Evolutionary conservation across 2,329 filamentous ascomycete species (phyloP), one percentile per base, ranked within the genome.

Genomic region (Cordyceps fumosorosea): DNA sequence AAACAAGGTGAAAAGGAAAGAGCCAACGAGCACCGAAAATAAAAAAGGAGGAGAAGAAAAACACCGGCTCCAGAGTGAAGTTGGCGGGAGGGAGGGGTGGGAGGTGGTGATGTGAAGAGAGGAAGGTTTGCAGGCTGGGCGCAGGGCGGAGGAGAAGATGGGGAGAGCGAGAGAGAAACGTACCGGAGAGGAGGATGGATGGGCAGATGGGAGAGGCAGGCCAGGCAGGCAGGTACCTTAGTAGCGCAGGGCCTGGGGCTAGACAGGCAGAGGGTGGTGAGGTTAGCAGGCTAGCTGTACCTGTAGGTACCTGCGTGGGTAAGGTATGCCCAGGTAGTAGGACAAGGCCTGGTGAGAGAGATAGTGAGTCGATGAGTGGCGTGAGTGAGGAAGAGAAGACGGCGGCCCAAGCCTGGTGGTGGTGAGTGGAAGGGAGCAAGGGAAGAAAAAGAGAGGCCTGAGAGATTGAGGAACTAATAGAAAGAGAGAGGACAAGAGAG

Each of bases 21-120:
- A 42, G 32, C 44, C 34, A 42, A 44, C 32, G 6, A 52, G 37
- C 22, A 59, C 45, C 3, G 56, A 40, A 22, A 44, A 44, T 12
- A 20, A 16, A 54, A 24, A 12, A 53, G 29, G 32, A 55, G 18
- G 34, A 52, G 42, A 64, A 61, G 53, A 37, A 50, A 40, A 64
- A 54, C 37, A 64, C 56, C 51, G 24, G 40, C 16, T 44, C 16
- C 16, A 37, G 63, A 54, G 58, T 61, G 65, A 64, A 65, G 53
- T 64, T 24, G 48, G 24, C 37, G 37, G 18, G 34, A 47, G 48
- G 56, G 48, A 53, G 57, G 57, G 57, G 57, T 60, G 57, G 18
- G 16, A 51, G 48, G 48, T 60, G 57, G 57, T 60, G 57, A 60
- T 60, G 57, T 60, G 57, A 60, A 48, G 57, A 60, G 44, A 45